Percentiles rank a stretch among this genome's conserved stretches.
These are phyloP conservation scores for Forsythia suspensa DNA, from an alignment of 257 asterid species.

Conservation along the genomic window DNA sequence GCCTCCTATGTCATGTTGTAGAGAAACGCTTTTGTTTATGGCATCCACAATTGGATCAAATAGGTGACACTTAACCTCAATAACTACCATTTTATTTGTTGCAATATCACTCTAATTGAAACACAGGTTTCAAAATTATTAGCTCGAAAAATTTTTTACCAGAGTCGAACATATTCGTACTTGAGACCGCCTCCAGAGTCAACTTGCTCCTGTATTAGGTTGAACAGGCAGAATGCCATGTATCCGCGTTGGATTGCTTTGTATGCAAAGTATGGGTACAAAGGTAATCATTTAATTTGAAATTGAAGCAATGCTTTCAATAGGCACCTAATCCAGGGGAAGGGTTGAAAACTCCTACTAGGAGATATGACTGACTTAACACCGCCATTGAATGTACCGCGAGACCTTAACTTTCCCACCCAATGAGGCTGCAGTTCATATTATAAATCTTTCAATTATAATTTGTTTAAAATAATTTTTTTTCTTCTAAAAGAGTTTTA, in stretches of 20 bases:
- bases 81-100: no score
- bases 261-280: conserved; percentile 90
- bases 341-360: conserved; percentile 56
- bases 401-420: conserved; percentile 56
- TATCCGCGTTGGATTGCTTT: conserved; percentile 73
- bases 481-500: no score
- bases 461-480: neutral
- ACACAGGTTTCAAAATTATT: no score
- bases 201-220: conserved; percentile 78
- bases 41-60: no score
- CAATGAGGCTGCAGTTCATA: conserved; percentile 36
- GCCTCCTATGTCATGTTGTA: no score
- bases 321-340: conserved; percentile 43
- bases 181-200: conserved; percentile 70
- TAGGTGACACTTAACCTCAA: no score
- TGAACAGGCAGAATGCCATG: conserved; percentile 83
- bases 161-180: conserved; percentile 98
- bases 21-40: no score
- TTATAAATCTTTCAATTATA: neutral
- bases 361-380: conserved; percentile 50
- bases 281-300: conserved; percentile 59
- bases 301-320: conserved; percentile 69
- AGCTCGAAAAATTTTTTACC: conserved; percentile 43
- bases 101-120: no score
- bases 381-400: conserved; percentile 56